Evolutionary conservation across 176 grass and related monocot genomes (phyloP), one percentile per base, ranked within the genome.

Genomic region (Oryza rufipogon): DNA sequence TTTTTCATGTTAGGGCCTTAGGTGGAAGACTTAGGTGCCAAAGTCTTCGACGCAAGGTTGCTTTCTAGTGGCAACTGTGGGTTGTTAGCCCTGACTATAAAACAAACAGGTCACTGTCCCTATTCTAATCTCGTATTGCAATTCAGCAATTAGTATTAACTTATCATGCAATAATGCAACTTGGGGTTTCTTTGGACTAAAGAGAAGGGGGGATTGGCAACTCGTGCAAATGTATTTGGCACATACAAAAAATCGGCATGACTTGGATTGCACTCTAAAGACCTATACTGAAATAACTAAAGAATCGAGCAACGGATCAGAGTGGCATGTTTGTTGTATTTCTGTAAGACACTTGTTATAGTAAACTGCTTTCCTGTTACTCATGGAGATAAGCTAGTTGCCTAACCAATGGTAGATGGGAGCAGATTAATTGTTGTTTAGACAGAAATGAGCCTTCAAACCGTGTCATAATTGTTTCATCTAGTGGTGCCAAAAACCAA

Each of bases 161-260:
- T 83, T 74, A 49, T 20, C 44, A 2, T 60, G 19, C 51, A 81
- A 28, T 76, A 75, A 45, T 54, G 73, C n/a, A 47, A 64, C 67
- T 61, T 61, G 20, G 20, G 49, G 11, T 52, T 52, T 85, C 12
- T 49, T 64, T 25, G 36, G 42, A 39, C 42, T 46, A 19, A 72
- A 20, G 6, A 19, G 11, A 22, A 54, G 14, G 14, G 39, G 6
- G 20, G 7, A 56, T 1, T 9, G 42, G 1, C 83, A 33, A 63
- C 36, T 78, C 11, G 0, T 11, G 66, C 51, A 54, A 56, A 77
- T 70, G 33, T 22, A 69, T 11, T 5, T 32, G n/a, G 5, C 44
- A 6, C 73, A 16, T 69, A 8, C 0, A 54, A 54, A 32, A 84
- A 85, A 44, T 19, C 23, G 61, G 1, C 16, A 15, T 44, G 36